Evolutionary conservation across 192 early-diverging fungal genomes (phyloP).

Genomic region (Backusella macrospora): DNA sequence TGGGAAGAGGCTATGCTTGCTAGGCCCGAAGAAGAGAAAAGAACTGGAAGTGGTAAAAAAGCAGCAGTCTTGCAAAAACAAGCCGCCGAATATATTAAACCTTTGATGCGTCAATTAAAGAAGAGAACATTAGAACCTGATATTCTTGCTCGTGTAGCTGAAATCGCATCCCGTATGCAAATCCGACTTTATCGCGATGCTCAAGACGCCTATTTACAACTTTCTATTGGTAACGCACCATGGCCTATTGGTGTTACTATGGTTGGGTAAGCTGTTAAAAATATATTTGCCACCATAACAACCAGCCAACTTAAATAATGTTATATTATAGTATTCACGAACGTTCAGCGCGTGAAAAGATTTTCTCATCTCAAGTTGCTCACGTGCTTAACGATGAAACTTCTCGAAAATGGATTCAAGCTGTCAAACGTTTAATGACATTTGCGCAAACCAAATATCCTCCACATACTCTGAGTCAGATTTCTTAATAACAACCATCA

Average conservation of each 20-base stretch:
- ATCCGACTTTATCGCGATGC: constrained; percentile 90
- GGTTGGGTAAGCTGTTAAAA: constrained; percentile 68
- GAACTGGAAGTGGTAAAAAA: constrained; percentile 79
- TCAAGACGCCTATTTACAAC: constrained; percentile 89
- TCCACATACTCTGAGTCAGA: constrained; percentile 56
- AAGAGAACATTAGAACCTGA: constrained; percentile 76
- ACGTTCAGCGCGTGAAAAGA: constrained; percentile 95
- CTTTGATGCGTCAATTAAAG: constrained; percentile 88
- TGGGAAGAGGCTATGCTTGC: constrained; percentile 82
- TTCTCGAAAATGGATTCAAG: constrained; percentile 98
- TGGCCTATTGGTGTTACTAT: constrained; percentile 98
- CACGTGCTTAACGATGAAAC: constrained; percentile 97
- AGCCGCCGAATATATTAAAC: constrained; percentile 85
- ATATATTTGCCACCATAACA: not conserved
- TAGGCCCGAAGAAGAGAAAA: constrained; percentile 79
- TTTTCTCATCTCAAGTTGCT: constrained; percentile 92
- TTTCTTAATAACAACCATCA: constrained; percentile 22
- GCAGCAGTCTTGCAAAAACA: constrained; percentile 83
- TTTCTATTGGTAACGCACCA: constrained; percentile 96
- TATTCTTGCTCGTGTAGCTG: constrained; percentile 86
- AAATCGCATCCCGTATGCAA: constrained; percentile 87
- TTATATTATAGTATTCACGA: constrained; percentile 83
- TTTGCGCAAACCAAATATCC: constrained; percentile 94
- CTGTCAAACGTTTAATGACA: constrained; percentile 94
- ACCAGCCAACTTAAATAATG: not conserved